Evolutionary conservation across 2,329 filamentous ascomycete species (phyloP).

Genomic region (Basipetospora chlamydospora): DNA sequence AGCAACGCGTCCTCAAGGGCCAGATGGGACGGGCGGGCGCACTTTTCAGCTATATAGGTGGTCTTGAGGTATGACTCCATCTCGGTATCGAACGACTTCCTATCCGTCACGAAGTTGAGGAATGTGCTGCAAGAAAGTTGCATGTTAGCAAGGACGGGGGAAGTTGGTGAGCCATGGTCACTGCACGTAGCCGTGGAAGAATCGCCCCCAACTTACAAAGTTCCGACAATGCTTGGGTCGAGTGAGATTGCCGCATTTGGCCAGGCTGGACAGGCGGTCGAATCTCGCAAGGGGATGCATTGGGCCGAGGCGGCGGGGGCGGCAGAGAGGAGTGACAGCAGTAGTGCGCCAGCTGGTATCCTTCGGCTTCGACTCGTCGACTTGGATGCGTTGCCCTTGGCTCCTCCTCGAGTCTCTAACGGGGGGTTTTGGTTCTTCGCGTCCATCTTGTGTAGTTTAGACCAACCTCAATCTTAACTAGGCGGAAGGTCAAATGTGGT

Average conservation of each 20-base stretch:
- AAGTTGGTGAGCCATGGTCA: neutral
- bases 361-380: no score
- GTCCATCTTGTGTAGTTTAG: no score
- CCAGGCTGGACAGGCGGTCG: slow-evolving; percentile 59
- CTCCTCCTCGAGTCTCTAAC: no score
- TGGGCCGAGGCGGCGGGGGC: slow-evolving; percentile 14
- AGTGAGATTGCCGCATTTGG: slow-evolving; percentile 57
- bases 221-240: slow-evolving; percentile 36
- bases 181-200: neutral
- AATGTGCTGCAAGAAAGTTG: slow-evolving; percentile 51
- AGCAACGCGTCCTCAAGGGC: no score
- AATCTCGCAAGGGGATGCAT: slow-evolving; percentile 56
- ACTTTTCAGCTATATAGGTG: slow-evolving; percentile 68
- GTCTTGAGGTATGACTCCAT: slow-evolving; percentile 59
- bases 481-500: no score
- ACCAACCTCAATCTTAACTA: no score
- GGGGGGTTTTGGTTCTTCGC: no score
- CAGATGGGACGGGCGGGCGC: slow-evolving; percentile 18
- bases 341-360: neutral
- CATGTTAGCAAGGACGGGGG: slow-evolving; percentile 7
- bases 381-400: no score
- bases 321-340: slow-evolving; percentile 2
- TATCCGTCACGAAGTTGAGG: slow-evolving; percentile 64
- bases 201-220: slow-evolving; percentile 41
- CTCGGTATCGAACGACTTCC: slow-evolving; percentile 61